These are phyloP conservation scores for Cladophialophora immunda DNA, from an alignment of 2,329 filamentous ascomycete species.

Conservation along the genomic window DNA sequence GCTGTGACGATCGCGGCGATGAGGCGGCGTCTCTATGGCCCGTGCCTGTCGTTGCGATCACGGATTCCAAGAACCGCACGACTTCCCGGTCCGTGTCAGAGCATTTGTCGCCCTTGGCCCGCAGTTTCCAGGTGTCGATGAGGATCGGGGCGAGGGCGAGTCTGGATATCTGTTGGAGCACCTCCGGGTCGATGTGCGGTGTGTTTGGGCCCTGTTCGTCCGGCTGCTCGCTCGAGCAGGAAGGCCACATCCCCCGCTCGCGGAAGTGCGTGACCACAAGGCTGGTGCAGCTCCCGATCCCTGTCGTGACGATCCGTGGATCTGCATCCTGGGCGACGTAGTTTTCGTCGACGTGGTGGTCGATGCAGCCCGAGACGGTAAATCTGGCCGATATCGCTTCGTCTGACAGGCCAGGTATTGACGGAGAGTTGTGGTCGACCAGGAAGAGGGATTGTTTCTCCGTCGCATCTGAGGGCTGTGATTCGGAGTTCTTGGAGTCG, in stretches of 20 bases:
- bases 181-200: not conserved
- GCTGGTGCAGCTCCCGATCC: conserved; percentile 67
- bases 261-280: conserved; percentile 61
- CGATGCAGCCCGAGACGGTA: conserved; percentile 63
- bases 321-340: conserved; percentile 57
- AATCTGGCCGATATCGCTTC: conserved; percentile 51
- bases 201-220: conserved; percentile 28
- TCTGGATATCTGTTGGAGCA: conserved; percentile 53
- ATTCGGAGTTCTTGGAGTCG: not conserved
- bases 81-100: conserved; percentile 59
- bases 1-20: not conserved
- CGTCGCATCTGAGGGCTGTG: not conserved
- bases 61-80: conserved; percentile 61
- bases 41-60: conserved; percentile 47
- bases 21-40: not conserved
- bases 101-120: conserved; percentile 52
- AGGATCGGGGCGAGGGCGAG: conserved; percentile 54
- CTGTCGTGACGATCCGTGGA: conserved; percentile 62
- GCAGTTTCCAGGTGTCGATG: conserved; percentile 56
- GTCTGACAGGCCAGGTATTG: conserved; percentile 40
- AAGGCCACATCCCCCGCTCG: conserved; percentile 56
- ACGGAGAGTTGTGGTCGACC: conserved; percentile 58
- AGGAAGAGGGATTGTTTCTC: conserved; percentile 43
- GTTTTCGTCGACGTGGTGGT: conserved; percentile 69
- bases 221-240: conserved; percentile 43